These are phyloP conservation scores for Rhizopogon vinicolor DNA, from an alignment of 768 basidiomycete genomes.

Conservation along the genomic window DNA sequence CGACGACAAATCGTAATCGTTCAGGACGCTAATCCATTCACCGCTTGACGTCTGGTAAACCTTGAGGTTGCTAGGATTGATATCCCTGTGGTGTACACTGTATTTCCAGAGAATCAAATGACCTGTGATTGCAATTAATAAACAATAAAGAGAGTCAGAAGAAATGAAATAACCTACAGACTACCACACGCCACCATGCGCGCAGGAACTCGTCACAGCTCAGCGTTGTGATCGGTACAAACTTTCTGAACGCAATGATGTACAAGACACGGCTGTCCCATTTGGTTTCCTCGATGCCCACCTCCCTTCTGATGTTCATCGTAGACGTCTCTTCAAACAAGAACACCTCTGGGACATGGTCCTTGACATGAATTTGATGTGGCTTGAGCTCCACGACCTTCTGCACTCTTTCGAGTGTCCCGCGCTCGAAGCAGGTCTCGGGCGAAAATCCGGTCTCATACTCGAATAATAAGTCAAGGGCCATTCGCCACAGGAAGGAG, in stretches of 20 bases:
- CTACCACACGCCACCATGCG: constrained; percentile 4
- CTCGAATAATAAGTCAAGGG: too few species aligned
- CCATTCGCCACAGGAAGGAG: constrained; percentile 2
- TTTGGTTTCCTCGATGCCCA: neutral
- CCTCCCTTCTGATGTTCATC: neutral
- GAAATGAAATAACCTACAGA: neutral
- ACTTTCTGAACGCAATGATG: neutral
- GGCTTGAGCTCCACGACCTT: neutral
- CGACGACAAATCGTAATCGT: constrained; percentile 3
- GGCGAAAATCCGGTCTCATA: too few species aligned
- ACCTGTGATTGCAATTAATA: neutral
- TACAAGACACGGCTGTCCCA: neutral
- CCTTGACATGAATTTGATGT: neutral
- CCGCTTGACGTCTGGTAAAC: neutral
- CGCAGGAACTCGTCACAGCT: neutral
- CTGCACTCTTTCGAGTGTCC: neutral
- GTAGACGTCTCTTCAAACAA: neutral
- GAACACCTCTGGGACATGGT: neutral
- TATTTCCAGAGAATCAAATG: neutral
- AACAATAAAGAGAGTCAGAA: neutral
- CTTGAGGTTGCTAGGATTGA: neutral
- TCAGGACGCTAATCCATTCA: neutral
- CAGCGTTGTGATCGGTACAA: neutral
- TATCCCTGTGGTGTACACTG: neutral
- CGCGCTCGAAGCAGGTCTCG: neutral